These are phyloP conservation scores for Rhodomyrtus tomentosa DNA, from an alignment of 345 rosid species.

Conservation along the genomic window DNA sequence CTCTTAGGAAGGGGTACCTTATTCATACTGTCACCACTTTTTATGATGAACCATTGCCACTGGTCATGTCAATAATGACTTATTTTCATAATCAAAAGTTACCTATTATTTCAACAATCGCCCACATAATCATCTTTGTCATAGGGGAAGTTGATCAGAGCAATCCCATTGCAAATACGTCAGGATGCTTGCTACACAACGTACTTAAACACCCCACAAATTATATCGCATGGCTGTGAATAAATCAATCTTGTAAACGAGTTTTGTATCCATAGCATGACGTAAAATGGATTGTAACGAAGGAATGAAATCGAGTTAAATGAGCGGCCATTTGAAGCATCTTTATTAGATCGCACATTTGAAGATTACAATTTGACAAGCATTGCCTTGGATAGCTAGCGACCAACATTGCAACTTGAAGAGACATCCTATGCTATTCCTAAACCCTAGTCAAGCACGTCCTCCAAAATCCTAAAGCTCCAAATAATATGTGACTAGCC, in stretches of 20 bases:
- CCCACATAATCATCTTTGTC: too few species aligned
- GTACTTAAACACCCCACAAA: too few species aligned
- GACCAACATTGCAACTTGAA: not conserved
- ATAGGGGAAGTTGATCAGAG: too few species aligned
- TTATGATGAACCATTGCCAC: too few species aligned
- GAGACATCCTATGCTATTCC: not conserved
- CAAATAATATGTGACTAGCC: not conserved
- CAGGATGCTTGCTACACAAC: too few species aligned
- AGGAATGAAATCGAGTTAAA: not conserved
- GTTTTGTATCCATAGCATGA: not conserved
- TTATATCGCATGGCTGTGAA: not conserved
- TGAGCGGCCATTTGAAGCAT: not conserved
- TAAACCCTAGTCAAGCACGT: not conserved
- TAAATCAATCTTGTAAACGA: not conserved
- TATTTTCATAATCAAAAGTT: too few species aligned
- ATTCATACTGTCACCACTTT: too few species aligned
- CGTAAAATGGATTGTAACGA: not conserved
- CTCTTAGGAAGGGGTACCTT: too few species aligned
- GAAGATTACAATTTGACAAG: not conserved
- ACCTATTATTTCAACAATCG: too few species aligned
- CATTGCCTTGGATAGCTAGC: not conserved
- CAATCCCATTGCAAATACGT: too few species aligned
- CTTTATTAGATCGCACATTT: not conserved
- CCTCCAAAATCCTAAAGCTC: not conserved
- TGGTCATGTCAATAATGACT: too few species aligned